Conservation (phyloP, 2,329 filamentous ascomycete genomes). For the Neofusicoccum kwambonambiense region DNA sequence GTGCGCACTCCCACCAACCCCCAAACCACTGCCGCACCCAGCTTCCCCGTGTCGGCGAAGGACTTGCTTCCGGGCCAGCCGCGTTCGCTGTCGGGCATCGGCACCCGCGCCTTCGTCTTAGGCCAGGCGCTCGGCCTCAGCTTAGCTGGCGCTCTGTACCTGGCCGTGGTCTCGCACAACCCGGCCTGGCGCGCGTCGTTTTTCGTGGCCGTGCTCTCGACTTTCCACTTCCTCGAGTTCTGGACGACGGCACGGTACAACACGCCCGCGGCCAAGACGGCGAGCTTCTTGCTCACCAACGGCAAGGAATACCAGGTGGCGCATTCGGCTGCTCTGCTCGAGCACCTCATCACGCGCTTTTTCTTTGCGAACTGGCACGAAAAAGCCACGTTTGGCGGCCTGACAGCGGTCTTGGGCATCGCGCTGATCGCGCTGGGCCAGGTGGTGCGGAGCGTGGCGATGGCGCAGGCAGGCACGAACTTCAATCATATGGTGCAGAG, state of each 20-base stretch:
- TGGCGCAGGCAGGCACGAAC: constrained; percentile 83
- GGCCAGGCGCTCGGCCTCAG: constrained; percentile 38
- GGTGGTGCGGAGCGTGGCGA: constrained; percentile 72
- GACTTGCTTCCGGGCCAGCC: constrained; percentile 43
- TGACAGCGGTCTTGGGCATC: constrained; percentile 54
- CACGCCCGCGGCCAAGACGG: constrained; percentile 67
- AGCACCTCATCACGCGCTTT: constrained; percentile 63
- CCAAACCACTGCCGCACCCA: constrained; percentile 1
- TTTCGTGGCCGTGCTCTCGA: constrained; percentile 66
- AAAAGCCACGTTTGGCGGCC: constrained; percentile 43
- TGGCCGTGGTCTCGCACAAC: constrained; percentile 32
- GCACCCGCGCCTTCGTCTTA: constrained; percentile 45
- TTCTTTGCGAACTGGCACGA: constrained; percentile 53
- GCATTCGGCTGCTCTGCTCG: constrained; percentile 70
- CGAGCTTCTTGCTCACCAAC: constrained; percentile 83
- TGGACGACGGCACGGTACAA: constrained; percentile 86
- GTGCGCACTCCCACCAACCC: constrained; percentile 19
- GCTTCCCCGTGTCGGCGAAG: constrained; percentile 9
- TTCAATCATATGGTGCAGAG: constrained; percentile 85
- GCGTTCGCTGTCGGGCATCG: constrained; percentile 49
- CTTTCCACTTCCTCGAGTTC: constrained; percentile 97
- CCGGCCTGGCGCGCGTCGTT: constrained; percentile 59
- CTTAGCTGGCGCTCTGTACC: constrained; percentile 29
- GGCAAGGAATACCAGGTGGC: constrained; percentile 82
- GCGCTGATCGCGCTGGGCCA: constrained; percentile 69